Percentiles rank a stretch among this genome's conserved stretches.
Evolutionary conservation across 140 eudicot genomes (phyloP).

Genomic region (Ambrosia hybrid): DNA sequence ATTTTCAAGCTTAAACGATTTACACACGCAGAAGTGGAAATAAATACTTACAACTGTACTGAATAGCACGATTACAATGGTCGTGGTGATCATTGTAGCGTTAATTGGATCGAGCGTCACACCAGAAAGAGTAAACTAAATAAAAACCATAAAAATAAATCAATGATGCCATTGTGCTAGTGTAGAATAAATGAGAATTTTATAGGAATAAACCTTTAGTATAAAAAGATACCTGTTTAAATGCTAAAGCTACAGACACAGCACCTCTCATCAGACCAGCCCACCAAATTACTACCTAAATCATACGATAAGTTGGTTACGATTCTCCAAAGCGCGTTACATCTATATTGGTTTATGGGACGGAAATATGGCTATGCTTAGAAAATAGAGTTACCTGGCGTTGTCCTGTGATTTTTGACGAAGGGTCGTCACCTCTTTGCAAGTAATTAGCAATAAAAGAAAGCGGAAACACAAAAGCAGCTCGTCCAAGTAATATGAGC

Average conservation of each 20-base stretch:
- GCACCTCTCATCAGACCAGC: constrained; percentile 99
- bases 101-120: constrained; percentile 70
- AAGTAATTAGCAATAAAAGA: constrained; percentile 65
- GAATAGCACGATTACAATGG: constrained; percentile 71
- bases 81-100: constrained; percentile 87
- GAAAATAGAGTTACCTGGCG: constrained; percentile 57
- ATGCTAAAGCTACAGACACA: constrained; percentile 92
- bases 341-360: background rate
- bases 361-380: background rate
- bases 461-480: constrained; percentile 92
- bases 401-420: constrained; percentile 51
- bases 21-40: background rate
- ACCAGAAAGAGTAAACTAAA: constrained; percentile 83
- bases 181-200: background rate
- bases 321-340: background rate
- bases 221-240: constrained; percentile 71
- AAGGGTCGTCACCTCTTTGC: constrained; percentile 40
- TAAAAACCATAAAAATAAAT: background rate
- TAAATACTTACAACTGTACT: constrained; percentile 66
- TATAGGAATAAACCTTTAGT: background rate
- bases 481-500: constrained; percentile 76
- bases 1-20: background rate
- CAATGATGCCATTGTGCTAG: too few species aligned
- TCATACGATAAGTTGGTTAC: background rate
- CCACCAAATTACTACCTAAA: constrained; percentile 92